These are phyloP conservation scores for Termitomyces sp. DNA, from an alignment of 768 basidiomycete genomes.

Conservation along the genomic window DNA sequence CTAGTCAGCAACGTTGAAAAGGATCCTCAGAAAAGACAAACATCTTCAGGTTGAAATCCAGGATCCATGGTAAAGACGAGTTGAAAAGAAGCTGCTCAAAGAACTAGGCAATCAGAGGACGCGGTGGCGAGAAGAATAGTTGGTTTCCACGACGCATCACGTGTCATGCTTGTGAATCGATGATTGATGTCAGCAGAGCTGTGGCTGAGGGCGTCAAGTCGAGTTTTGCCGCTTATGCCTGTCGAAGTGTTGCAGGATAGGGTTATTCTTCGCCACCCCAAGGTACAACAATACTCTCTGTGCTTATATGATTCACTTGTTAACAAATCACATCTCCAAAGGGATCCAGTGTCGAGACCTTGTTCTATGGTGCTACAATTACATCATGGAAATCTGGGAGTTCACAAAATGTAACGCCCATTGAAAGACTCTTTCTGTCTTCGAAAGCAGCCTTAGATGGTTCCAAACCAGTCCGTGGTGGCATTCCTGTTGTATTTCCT, in stretches of 20 bases:
- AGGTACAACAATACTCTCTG: constrained; percentile 31
- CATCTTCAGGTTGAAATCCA: constrained; percentile 65
- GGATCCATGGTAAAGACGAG: constrained; percentile 47
- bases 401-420: constrained; percentile 24
- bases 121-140: background rate
- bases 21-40: constrained; percentile 30
- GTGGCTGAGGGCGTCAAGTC: background rate
- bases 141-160: background rate
- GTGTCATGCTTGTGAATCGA: background rate
- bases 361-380: constrained; percentile 83
- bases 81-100: background rate
- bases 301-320: background rate
- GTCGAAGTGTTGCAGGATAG: constrained; percentile 38
- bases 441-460: constrained; percentile 77
- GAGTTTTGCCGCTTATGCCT: constrained; percentile 41
- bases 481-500: constrained; percentile 67
- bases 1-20: constrained; percentile 7
- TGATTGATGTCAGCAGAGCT: background rate
- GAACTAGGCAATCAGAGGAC: background rate
- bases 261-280: constrained; percentile 56
- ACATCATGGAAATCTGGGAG: constrained; percentile 75
- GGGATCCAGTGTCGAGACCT: constrained; percentile 63
- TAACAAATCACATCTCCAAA: constrained; percentile 20
- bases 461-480: constrained; percentile 62
- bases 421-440: constrained; percentile 80